Percentiles rank a stretch among this genome's conserved stretches.
Conservation (phyloP, 352 stramenopile species). For the Pythium biforme region DNA sequence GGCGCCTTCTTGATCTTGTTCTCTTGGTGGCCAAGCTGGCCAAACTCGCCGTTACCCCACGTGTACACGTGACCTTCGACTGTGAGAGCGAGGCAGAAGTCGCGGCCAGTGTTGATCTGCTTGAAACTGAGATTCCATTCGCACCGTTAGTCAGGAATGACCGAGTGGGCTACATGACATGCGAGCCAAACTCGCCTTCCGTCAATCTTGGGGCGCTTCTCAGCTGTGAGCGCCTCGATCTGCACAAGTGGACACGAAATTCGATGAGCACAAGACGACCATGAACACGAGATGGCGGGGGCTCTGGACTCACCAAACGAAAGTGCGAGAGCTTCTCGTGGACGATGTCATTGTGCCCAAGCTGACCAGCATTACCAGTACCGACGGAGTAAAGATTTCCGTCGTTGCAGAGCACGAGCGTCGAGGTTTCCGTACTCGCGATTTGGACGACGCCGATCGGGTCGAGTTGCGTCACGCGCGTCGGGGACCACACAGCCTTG, state of each 20-base stretch:
- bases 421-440: slow-evolving; percentile 60
- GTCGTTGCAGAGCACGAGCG: slow-evolving; percentile 64
- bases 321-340: slow-evolving; percentile 81
- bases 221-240: slow-evolving; percentile 65
- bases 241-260: slow-evolving; percentile 18
- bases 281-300: not conserved
- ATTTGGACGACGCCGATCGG: slow-evolving; percentile 64
- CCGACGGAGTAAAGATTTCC: slow-evolving; percentile 74
- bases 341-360: slow-evolving; percentile 74
- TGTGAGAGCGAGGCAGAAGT: slow-evolving; percentile 61
- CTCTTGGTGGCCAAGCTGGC: slow-evolving; percentile 79
- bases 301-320: slow-evolving; percentile 44
- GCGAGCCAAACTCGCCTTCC: slow-evolving; percentile 40
- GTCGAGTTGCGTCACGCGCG: slow-evolving; percentile 58
- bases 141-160: not conserved
- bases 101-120: slow-evolving; percentile 48
- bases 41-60: slow-evolving; percentile 75
- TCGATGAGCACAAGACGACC: not conserved
- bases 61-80: slow-evolving; percentile 72
- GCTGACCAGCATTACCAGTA: slow-evolving; percentile 53
- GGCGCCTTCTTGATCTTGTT: slow-evolving; percentile 86
- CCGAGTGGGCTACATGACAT: not conserved
- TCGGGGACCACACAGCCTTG: slow-evolving; percentile 61
- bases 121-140: slow-evolving; percentile 39
- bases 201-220: slow-evolving; percentile 77